These are phyloP conservation scores for Barnettozyma siamensis DNA, from an alignment of 805 yeast genomes.

Conservation along the genomic window DNA sequence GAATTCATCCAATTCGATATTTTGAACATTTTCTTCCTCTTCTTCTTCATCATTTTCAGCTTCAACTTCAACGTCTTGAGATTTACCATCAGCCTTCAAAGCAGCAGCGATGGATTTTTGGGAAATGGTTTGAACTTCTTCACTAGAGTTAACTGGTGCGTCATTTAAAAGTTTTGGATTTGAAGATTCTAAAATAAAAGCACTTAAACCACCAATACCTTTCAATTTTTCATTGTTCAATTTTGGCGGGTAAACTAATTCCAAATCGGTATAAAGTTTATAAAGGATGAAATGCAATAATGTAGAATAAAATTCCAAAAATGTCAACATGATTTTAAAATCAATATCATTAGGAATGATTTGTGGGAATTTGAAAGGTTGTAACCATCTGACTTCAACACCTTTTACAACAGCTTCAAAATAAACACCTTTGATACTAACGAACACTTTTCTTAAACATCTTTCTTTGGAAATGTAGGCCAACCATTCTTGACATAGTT, in stretches of 20 bases:
- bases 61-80: conserved; percentile 32
- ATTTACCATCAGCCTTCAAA: conserved; percentile 30
- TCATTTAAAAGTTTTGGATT: conserved; percentile 20
- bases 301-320: conserved; percentile 92
- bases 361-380: conserved; percentile 95
- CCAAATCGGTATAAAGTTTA: conserved; percentile 80
- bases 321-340: conserved; percentile 94
- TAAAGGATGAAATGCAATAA: conserved; percentile 80
- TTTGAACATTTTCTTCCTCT: conserved; percentile 36
- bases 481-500: conserved; percentile 88
- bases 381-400: conserved; percentile 92
- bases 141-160: conserved; percentile 24
- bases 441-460: conserved; percentile 81
- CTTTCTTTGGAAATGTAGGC: conserved; percentile 88
- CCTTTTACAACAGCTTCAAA: conserved; percentile 88
- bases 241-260: conserved; percentile 86
- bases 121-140: conserved; percentile 29
- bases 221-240: conserved; percentile 62
- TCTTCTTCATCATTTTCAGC: conserved; percentile 29
- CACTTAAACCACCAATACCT: conserved; percentile 84
- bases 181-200: conserved; percentile 65
- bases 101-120: conserved; percentile 50
- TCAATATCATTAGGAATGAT: conserved; percentile 92
- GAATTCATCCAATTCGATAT: conserved; percentile 63
- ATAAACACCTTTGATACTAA: conserved; percentile 94